Conservation (phyloP, 2,329 filamentous ascomycete species). For the Gliomastix tumulicola region DNA sequence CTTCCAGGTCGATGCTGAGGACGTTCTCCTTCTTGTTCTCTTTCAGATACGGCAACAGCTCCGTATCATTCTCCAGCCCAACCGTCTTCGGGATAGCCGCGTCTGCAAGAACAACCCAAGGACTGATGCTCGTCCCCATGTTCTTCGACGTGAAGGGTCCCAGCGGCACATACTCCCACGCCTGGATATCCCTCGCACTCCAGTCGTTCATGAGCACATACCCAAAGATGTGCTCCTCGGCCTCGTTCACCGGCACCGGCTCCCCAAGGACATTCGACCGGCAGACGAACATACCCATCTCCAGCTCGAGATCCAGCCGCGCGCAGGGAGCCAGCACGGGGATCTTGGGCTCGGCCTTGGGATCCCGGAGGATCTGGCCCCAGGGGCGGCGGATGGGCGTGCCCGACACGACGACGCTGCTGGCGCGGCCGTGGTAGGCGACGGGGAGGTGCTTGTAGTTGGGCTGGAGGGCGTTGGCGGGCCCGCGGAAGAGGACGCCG, state of each 20-base stretch:
- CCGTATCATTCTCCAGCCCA: slow-evolving; percentile 21
- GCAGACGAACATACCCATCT: slow-evolving; percentile 70
- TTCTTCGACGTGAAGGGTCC: slow-evolving; percentile 53
- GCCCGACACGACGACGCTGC: slow-evolving; percentile 67
- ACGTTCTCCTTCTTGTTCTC: slow-evolving; percentile 38
- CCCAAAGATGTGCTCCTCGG: slow-evolving; percentile 41
- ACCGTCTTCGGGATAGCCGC: slow-evolving; percentile 7
- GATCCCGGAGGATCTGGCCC: slow-evolving; percentile 58
- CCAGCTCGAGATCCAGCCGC: slow-evolving; percentile 69
- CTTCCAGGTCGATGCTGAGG: slow-evolving; percentile 27
- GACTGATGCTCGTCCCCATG: slow-evolving; percentile 46
- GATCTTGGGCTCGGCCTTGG: slow-evolving; percentile 44
- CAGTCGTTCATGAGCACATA: slow-evolving; percentile 55
- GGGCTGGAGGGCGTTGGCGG: slow-evolving; percentile 67
- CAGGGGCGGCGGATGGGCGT: slow-evolving; percentile 66
- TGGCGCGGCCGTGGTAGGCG: slow-evolving; percentile 74
- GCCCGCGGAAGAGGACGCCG: slow-evolving; percentile 66
- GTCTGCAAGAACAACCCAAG: slow-evolving; percentile 40
- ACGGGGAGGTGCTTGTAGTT: slow-evolving; percentile 79
- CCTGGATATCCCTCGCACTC: slow-evolving; percentile 50
- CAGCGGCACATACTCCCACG: slow-evolving; percentile 46
- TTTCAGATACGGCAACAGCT: slow-evolving; percentile 38
- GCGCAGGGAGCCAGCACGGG: slow-evolving; percentile 52
- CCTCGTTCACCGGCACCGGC: slow-evolving; percentile 58
- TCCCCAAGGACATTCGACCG: slow-evolving; percentile 59